These are phyloP conservation scores for Alternaria sp. DNA, from an alignment of 2,329 filamentous ascomycete species.

Conservation along the genomic window DNA sequence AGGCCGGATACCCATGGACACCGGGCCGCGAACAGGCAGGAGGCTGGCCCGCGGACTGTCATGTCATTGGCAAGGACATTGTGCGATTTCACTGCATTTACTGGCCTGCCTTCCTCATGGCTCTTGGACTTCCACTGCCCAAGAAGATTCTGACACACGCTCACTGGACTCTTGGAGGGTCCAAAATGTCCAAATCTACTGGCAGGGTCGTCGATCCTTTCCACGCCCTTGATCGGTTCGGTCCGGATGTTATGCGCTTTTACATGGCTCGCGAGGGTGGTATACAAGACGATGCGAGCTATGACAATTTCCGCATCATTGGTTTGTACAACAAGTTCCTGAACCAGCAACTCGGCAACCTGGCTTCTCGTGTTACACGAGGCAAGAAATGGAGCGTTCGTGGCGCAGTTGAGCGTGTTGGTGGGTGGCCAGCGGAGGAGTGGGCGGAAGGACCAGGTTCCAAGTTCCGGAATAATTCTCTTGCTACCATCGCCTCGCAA, in stretches of 20 bases:
- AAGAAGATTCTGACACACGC: conserved; percentile 84
- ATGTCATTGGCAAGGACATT: conserved; percentile 96
- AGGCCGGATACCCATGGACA: conserved; percentile 82
- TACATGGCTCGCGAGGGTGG: conserved; percentile 84
- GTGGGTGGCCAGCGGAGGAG: conserved; percentile 32
- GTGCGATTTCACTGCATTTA: conserved; percentile 94
- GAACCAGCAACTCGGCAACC: conserved; percentile 79
- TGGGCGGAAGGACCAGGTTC: conserved; percentile 38
- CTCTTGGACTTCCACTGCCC: conserved; percentile 78
- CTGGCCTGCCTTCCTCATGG: conserved; percentile 96
- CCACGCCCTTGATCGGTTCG: conserved; percentile 87
- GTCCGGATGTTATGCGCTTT: conserved; percentile 85
- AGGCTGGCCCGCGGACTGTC: conserved; percentile 89
- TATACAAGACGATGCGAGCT: conserved; percentile 79
- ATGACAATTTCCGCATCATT: conserved; percentile 79
- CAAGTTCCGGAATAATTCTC: conserved; percentile 43
- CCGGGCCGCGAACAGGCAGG: conserved; percentile 66
- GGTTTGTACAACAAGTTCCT: conserved; percentile 80
- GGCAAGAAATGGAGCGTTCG: conserved; percentile 72
- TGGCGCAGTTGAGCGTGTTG: conserved; percentile 59
- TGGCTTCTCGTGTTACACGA: conserved; percentile 73
- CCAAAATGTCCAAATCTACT: conserved; percentile 96
- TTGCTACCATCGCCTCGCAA: conserved; percentile 40
- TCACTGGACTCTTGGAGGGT: conserved; percentile 90
- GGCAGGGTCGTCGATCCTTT: conserved; percentile 97